Base-by-base conservation (phyloP, 2,329 filamentous ascomycete genomes). In the Parascedosporium putredinis region DNA sequence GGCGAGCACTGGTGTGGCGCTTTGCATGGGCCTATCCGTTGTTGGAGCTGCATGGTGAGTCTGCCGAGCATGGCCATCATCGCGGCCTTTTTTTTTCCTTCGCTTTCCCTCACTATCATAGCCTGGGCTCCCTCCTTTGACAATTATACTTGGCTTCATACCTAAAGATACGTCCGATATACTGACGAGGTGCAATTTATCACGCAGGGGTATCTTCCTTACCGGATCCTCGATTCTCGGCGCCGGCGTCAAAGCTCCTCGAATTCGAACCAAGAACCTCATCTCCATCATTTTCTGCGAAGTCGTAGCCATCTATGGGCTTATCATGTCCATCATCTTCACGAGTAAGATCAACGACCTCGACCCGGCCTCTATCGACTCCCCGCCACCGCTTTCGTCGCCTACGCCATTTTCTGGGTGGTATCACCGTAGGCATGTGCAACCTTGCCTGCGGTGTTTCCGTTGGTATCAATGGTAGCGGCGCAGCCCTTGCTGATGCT, bases 241-340 rank as follows among this genome's bases (percentile, higher is more conserved):
- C 62, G 93, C 88, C 60, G 93, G 93, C 73, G 93, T 98, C 63
- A 91, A 87, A 69, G 91, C 93, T 43, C 94, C 94, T 33, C 86
- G 93, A 60, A 98, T 98, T 71, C 88, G 93, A 67, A 98, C 93
- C 55, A 98, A 98, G 83, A 98, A 98, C 76, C 71, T 98, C 63
- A 97, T 98, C 67, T 97, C 91, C 61, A 98, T 98, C 69, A 97
- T 98, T 72, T 98, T 98, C 73, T 98, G 93, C 75, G 93, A 98
- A 73, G 93, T 98, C 63, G 93, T 98, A 62, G 93, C 93, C 69
- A 98, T 98, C 68, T 98, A 98, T 77, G 94, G 94, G 61, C 91
- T 98, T 70, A 98, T 98, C 72, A 98, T 98, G 89, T 86, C 90
- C 60, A 98, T 98, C 66, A 86, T 98, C 61, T 97, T 97, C 74